Base-by-base conservation (phyloP, 441 rosid species). In the Cnidoscolus chayamansa region DNA sequence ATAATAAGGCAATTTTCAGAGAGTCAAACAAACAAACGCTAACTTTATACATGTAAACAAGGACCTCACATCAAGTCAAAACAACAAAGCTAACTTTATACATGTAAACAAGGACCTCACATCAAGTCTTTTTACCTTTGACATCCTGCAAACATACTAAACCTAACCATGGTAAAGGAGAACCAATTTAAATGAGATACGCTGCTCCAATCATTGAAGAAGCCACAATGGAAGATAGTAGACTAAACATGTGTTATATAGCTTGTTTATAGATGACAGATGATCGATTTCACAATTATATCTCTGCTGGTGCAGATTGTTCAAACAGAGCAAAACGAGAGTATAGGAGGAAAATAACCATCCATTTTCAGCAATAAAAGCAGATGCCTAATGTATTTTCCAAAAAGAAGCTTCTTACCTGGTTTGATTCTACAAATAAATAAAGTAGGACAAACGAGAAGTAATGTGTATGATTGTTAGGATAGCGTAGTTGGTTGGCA, bases 391-490 rank as follows among this genome's bases (percentile, higher is more conserved):
- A 56, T 17, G 25, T 25, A 25, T 25, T 25, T 25, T 25, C 25
- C 40, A 55, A 10, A 19, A 19, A 3, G 17, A 3, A 40, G 8
- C 0, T 17, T 85, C 79, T 70, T 4, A 89, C 99, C 97, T 96
- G 98, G 80, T 89, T 90, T 30, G 94, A 79, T 82, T 92, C 92
- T 0, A 90, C 86, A 78, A 90, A 96, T 19, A 96, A 82, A 82
- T 84, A 87, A 1, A 96, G 96, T 76, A 93, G 86, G 77, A 93
- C 87, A 80, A 90, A 96, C 49, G 99, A 96, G 83, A 92, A 96
- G 82, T 92, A 93, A 74, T 93, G 98, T 0, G 99, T 96, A 66
- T 93, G 99, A 82, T 94, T 96, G 84, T 96, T 96, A 8, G 99
- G 98, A 77, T 96, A 96, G 56, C 99, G 97, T 58, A 96, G 90